These are phyloP conservation scores for Erodium maritimum DNA, from an alignment of 345 rosid genomes.

Conservation along the genomic window DNA sequence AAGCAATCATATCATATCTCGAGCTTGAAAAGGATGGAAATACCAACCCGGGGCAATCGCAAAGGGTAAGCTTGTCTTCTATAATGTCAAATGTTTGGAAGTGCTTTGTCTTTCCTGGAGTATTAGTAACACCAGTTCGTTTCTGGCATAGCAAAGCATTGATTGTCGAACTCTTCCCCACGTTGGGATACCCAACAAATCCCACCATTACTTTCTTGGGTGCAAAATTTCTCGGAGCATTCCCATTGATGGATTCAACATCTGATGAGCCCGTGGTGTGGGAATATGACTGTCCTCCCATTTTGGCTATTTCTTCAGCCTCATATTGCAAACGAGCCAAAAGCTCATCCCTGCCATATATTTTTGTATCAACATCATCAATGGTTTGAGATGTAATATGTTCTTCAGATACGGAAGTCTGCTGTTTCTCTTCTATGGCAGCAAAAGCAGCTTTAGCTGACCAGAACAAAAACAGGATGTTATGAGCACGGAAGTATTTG, in stretches of 20 bases:
- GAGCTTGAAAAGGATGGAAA: no score
- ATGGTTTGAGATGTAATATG: slow-evolving; percentile 18
- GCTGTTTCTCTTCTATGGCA: slow-evolving; percentile 54
- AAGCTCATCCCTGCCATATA: slow-evolving; percentile 76
- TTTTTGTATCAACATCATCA: slow-evolving; percentile 45
- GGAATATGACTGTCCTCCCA: slow-evolving; percentile 33
- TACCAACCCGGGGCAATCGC: no score
- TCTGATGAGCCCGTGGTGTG: slow-evolving; percentile 16
- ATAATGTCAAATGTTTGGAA: no score
- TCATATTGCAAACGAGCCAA: slow-evolving; percentile 56
- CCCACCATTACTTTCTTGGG: no score
- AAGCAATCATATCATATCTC: no score
- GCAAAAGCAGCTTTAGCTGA: slow-evolving; percentile 92
- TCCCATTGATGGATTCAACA: slow-evolving; percentile 11
- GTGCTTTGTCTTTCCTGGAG: no score
- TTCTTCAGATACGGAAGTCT: slow-evolving; percentile 24
- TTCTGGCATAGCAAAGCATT: no score
- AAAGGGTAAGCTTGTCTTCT: no score
- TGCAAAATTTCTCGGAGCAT: slow-evolving; percentile 1
- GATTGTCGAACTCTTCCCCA: no score
- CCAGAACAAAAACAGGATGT: slow-evolving; percentile 71
- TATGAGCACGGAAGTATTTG: slow-evolving; percentile 38
- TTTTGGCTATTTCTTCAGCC: slow-evolving; percentile 60
- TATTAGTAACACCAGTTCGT: no score
- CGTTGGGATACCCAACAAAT: no score